Conservation (phyloP, 169 alveolate genomes). For the Perkinsus olseni region DNA sequence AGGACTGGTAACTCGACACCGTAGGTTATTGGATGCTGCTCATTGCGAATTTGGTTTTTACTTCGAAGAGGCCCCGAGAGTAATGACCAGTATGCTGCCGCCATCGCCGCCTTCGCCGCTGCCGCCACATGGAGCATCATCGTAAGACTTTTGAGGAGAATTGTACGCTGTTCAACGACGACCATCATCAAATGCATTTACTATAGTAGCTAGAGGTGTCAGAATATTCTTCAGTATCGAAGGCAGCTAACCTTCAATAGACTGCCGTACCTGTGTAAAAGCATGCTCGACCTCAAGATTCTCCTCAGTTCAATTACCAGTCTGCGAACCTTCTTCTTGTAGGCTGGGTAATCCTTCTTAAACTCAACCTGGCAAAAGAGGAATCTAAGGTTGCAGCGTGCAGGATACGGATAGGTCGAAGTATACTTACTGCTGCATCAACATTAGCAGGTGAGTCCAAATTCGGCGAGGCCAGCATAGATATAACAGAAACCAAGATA, state of each 20-base stretch:
- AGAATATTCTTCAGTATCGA: not conserved
- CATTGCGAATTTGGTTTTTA: too few species aligned
- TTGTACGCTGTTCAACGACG: not conserved
- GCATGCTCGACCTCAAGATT: not conserved
- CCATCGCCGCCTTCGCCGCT: not conserved
- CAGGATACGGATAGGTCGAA: not conserved
- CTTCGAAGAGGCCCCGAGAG: too few species aligned
- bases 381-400: not conserved
- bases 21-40: too few species aligned
- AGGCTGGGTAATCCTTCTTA: not conserved
- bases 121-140: not conserved
- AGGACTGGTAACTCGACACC: not conserved
- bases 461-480: conserved; percentile 94
- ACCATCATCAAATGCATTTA: not conserved
- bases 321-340: not conserved
- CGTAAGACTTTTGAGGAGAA: not conserved
- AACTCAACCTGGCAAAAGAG: conserved; percentile 1
- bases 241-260: not conserved
- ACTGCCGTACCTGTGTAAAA: not conserved
- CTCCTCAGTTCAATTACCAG: not conserved
- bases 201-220: not conserved
- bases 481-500: conserved; percentile 84
- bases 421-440: conserved; percentile 75
- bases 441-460: conserved; percentile 93
- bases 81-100: too few species aligned